Percentiles rank a stretch among this genome's conserved stretches.
Evolutionary conservation across 208 protist species (phyloP).

Genomic region (Plasmodiophora brassicae): DNA sequence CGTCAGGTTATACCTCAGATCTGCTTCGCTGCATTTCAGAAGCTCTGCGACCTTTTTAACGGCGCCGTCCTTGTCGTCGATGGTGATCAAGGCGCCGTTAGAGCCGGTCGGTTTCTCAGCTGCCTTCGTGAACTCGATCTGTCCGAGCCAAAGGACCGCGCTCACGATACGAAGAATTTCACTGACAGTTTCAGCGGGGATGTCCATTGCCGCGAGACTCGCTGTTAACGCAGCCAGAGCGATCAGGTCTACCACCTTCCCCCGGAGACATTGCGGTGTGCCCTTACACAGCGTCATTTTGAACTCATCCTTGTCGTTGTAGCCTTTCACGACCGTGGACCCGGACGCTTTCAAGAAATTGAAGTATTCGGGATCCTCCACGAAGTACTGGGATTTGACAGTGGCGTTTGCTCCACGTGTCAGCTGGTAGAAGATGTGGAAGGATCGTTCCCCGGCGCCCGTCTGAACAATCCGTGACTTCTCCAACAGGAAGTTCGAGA

Average conservation of each 20-base stretch:
- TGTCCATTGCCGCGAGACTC: neutral
- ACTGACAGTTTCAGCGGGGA: neutral
- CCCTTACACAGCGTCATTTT: neutral
- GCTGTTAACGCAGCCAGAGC: neutral
- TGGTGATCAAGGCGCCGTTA: too few relatives aligned
- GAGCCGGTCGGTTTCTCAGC: too few relatives aligned
- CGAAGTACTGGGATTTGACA: slow-evolving; percentile 29
- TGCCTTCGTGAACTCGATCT: neutral
- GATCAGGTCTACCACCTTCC: neutral
- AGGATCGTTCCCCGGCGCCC: neutral
- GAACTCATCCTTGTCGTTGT: neutral
- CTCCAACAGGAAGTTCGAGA: slow-evolving; percentile 79
- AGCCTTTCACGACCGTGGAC: neutral
- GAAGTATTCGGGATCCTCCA: neutral
- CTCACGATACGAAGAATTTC: neutral
- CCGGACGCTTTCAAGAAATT: neutral
- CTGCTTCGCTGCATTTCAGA: neutral
- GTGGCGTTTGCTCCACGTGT: neutral
- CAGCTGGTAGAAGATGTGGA: slow-evolving; percentile 39
- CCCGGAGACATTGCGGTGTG: neutral
- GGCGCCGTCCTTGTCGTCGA: neutral
- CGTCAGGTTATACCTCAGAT: neutral
- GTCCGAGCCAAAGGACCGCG: neutral
- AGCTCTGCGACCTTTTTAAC: neutral
- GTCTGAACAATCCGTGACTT: slow-evolving; percentile 72